Evolutionary conservation across 345 rosid genomes (phyloP).

Genomic region (Populus ilicifolia): DNA sequence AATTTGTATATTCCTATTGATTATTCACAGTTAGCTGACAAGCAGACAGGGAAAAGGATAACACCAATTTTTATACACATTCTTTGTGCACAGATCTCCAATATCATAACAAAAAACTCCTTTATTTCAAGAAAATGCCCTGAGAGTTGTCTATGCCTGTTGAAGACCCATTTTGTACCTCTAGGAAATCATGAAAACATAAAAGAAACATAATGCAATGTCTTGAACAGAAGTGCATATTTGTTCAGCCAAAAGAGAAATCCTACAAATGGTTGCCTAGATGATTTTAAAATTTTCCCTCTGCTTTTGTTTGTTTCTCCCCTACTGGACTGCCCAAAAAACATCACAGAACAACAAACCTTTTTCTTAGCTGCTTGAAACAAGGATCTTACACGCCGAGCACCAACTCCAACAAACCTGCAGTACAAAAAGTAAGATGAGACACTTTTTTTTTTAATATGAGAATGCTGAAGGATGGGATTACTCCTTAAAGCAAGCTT

Average conservation of each 20-base stretch:
- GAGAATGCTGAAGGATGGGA: no score
- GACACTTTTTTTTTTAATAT: not conserved
- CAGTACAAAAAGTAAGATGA: slow-evolving; percentile 19
- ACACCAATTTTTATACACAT: not conserved
- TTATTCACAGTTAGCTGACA: not conserved
- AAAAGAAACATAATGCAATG: not conserved
- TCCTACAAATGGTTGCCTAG: not conserved
- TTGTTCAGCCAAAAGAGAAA: not conserved
- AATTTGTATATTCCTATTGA: no score
- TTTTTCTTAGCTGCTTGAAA: slow-evolving; percentile 97
- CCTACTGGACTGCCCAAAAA: not conserved
- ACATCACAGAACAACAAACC: slow-evolving; percentile 34
- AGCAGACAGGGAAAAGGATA: not conserved
- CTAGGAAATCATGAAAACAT: no score
- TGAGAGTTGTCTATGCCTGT: no score
- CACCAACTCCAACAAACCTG: slow-evolving; percentile 99
- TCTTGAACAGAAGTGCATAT: not conserved
- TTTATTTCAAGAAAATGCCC: not conserved
- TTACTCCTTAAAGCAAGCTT: no score
- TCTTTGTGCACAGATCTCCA: not conserved
- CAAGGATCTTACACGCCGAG: slow-evolving; percentile 90
- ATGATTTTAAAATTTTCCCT: not conserved
- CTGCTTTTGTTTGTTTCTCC: not conserved
- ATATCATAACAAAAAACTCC: not conserved
- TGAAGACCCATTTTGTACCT: no score